These are phyloP conservation scores for Taphrina communis DNA, from an alignment of 1,139 yeast genomes.

Conservation along the genomic window DNA sequence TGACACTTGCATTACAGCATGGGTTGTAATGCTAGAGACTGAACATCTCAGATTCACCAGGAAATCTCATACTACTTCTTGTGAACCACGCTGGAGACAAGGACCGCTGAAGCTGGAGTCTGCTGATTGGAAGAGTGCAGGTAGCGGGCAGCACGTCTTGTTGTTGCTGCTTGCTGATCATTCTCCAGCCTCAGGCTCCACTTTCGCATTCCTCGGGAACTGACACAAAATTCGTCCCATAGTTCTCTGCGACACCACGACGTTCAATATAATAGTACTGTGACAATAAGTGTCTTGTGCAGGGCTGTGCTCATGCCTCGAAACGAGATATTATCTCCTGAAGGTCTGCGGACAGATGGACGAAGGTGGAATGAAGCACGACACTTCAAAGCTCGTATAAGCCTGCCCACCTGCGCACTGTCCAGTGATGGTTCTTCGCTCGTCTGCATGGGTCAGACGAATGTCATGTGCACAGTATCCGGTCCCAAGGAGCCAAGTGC, in stretches of 20 bases:
- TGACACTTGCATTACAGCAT: not conserved
- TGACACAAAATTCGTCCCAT: constrained; percentile 1
- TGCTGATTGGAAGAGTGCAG: not conserved
- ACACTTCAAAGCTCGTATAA: constrained; percentile 75
- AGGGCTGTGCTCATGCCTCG: constrained; percentile 28
- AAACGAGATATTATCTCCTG: constrained; percentile 83
- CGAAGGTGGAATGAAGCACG: constrained; percentile 94
- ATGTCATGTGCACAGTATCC: constrained; percentile 79
- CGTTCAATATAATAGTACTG: not conserved
- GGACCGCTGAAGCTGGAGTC: not conserved
- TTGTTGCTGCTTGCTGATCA: no score
- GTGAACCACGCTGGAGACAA: no score
- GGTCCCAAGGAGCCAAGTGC: constrained; percentile 87
- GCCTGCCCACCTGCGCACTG: constrained; percentile 80
- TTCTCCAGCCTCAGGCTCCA: constrained; percentile 15
- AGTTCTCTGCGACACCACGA: not conserved
- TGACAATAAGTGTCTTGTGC: not conserved
- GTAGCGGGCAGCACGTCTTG: no score
- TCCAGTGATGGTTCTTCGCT: constrained; percentile 81
- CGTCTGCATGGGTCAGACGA: constrained; percentile 90
- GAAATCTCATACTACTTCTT: no score
- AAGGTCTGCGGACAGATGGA: constrained; percentile 86
- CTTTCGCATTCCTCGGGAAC: not conserved
- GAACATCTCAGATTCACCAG: no score
- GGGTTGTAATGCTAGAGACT: not conserved